Evolutionary conservation across 768 basidiomycete genomes (phyloP).

Genomic region (Mycena latifolia): DNA sequence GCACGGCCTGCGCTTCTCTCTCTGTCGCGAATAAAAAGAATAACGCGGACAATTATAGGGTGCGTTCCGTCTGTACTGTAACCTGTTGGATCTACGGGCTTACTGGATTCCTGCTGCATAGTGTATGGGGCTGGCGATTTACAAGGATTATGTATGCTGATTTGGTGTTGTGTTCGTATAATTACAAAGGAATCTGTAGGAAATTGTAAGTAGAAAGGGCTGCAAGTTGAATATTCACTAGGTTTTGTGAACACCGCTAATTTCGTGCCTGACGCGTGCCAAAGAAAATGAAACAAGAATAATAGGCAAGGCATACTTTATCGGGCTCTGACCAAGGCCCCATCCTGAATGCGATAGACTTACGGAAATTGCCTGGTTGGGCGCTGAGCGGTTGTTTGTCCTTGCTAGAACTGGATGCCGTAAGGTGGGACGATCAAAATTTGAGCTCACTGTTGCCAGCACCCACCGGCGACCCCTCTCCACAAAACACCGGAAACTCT

Average conservation of each 20-base stretch:
- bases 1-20: conserved; percentile 11
- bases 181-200: not conserved
- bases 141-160: conserved; percentile 24
- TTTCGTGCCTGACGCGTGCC: too few species aligned
- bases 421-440: conserved; percentile 40
- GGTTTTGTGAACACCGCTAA: too few species aligned
- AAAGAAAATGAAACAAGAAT: too few species aligned
- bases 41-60: conserved; percentile 31
- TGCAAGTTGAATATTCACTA: too few species aligned
- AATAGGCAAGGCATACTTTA: too few species aligned
- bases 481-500: conserved; percentile 37
- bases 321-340: too few species aligned
- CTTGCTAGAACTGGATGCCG: not conserved
- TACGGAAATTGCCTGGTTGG: conserved; percentile 3
- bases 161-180: not conserved
- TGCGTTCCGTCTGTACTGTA: not conserved
- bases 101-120: not conserved
- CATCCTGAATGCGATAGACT: too few species aligned
- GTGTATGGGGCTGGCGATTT: conserved; percentile 29
- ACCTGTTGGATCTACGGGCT: not conserved
- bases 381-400: conserved; percentile 23
- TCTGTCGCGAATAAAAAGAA: conserved; percentile 19
- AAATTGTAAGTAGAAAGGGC: too few species aligned
- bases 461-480: conserved; percentile 19
- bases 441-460: conserved; percentile 24